Base-by-base conservation (phyloP, 2,329 filamentous ascomycete genomes). In the Xylaria sp. region DNA sequence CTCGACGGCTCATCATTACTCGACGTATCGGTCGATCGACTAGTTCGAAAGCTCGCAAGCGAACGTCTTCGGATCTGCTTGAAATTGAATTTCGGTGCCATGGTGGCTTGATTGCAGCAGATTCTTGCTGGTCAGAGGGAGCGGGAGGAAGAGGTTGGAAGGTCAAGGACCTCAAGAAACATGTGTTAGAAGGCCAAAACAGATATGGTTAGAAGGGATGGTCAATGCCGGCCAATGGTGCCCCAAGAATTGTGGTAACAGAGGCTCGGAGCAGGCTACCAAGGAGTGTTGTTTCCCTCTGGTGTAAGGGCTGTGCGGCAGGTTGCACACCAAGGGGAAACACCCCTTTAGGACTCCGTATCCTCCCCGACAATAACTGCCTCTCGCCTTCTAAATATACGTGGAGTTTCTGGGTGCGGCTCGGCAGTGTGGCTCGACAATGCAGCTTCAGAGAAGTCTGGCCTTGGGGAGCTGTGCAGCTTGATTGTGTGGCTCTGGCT, bases 11-110 rank as follows among this genome's bases (percentile, higher is more conserved):
- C 81, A 64, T 83, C 84, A 72, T 87, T 86, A 74, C 85, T 87
- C 47, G 85, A 86, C 8, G 83, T 83, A 69, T 89, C 86, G 48
- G 83, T 86, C 40, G 87, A 86, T 63, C 81, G 83, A 40, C 85
- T 84, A 48, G 86, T 88, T 61, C 85, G 87, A 77, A 93, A 89
- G 80, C 88, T 93, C 63, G 88, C 85, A 75, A 83, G 89, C 58
- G 91, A 95, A 70, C 89, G 88, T 69, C 91, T 87, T 70, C 91
- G 90, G 58, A 96, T 78, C 72, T 90, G 87, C 76, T 87, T 91
- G 71, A 85, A 76, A 68, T 76, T 84, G 64, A 65, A 54, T 54
- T 46, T 67, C 37, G 56, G 59, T 40, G 58, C 25, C 61, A 65
- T 68, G 25, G 15, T 49, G 53, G 35, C 23, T 31, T 17, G 10